Conservation (phyloP, 129 eudicot species). For the Mikania micrantha region DNA sequence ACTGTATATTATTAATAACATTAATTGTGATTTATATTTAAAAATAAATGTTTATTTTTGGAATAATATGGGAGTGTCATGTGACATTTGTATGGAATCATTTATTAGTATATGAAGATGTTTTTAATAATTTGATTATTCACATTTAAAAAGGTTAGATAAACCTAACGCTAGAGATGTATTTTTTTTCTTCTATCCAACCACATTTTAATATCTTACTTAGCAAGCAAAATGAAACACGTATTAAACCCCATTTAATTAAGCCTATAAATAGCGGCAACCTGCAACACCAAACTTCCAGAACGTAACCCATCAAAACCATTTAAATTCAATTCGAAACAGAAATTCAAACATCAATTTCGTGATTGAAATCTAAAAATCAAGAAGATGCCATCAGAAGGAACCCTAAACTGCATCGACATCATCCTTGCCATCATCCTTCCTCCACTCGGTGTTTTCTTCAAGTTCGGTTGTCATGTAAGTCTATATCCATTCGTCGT, state of each 20-base stretch:
- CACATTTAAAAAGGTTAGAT: too few relatives aligned
- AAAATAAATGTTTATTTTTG: too few relatives aligned
- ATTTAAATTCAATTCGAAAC: neutral
- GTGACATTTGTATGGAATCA: too few relatives aligned
- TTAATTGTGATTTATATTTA: too few relatives aligned
- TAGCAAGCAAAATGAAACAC: neutral
- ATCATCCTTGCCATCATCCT: constrained; percentile 70
- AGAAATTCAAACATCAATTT: neutral
- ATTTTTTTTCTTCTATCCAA: too few relatives aligned
- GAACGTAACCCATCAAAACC: neutral
- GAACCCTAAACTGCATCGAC: constrained; percentile 52
- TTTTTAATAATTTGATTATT: too few relatives aligned
- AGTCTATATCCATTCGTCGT: constrained; percentile 8
- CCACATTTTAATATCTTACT: too few relatives aligned
- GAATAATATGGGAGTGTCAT: too few relatives aligned
- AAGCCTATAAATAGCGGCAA: constrained; percentile 6
- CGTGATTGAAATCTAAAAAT: neutral
- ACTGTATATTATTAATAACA: too few relatives aligned
- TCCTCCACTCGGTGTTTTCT: constrained; percentile 93
- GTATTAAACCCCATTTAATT: constrained; percentile 5
- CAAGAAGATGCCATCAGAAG: constrained; percentile 13
- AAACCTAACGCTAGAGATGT: too few relatives aligned
- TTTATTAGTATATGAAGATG: too few relatives aligned
- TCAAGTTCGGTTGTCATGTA: constrained; percentile 71
- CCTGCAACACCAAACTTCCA: neutral